Conservation (phyloP, 176 grass and related monocot species). For the Carex kokanica region DNA sequence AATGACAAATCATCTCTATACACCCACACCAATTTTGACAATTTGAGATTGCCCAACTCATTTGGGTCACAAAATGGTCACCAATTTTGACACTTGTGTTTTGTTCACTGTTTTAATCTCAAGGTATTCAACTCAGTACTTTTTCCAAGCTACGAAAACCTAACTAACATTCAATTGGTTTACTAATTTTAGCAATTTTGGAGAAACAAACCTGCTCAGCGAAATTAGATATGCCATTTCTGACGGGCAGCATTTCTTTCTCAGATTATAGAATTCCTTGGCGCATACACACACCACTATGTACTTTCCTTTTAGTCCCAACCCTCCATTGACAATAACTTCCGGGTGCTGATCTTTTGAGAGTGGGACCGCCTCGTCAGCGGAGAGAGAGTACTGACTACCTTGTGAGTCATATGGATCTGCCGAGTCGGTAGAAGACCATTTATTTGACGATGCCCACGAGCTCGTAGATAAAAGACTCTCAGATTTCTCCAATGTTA, state of each 20-base stretch:
- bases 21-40: not conserved
- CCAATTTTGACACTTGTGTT: not conserved
- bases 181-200: not conserved
- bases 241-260: constrained; percentile 84
- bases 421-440: constrained; percentile 60
- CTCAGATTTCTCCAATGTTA: constrained; percentile 59
- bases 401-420: constrained; percentile 46
- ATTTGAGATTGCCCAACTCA: not conserved
- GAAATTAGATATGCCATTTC: constrained; percentile 83
- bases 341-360: constrained; percentile 61
- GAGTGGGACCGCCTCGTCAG: constrained; percentile 57
- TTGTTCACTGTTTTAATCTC: not conserved
- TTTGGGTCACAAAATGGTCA: not conserved
- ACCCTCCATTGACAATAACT: constrained; percentile 47
- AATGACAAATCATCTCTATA: not conserved
- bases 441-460: constrained; percentile 36
- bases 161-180: not conserved
- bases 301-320: constrained; percentile 65
- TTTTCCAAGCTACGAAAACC: not conserved
- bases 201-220: constrained; percentile 14
- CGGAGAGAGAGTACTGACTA: constrained; percentile 38
- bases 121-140: not conserved
- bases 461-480: constrained; percentile 62
- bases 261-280: constrained; percentile 57
- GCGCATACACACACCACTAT: constrained; percentile 58